Conservation (phyloP, 495 filamentous ascomycete genomes). For the Lepidopterella palustris region DNA sequence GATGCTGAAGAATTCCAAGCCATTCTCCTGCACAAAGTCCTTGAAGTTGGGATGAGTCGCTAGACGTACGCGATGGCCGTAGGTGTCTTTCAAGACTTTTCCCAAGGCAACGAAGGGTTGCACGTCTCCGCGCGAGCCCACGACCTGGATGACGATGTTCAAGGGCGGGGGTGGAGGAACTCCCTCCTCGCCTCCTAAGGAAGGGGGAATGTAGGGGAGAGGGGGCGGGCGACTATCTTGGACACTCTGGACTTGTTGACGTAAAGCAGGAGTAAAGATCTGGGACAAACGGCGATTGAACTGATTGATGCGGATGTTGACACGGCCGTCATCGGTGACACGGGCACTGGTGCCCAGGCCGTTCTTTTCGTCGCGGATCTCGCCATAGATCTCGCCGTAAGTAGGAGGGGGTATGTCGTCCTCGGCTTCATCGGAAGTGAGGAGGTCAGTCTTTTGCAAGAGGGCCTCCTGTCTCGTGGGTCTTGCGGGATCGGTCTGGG, state of each 20-base stretch:
- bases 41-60: constrained; percentile 71
- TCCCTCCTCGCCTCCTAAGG: background rate
- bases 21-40: constrained; percentile 58
- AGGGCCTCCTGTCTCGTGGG: too few species aligned
- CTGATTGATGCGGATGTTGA: background rate
- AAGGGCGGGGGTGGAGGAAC: constrained; percentile 29
- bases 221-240: background rate
- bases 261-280: too few species aligned
- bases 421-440: too few species aligned
- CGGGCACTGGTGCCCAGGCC: too few species aligned
- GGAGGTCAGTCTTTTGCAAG: too few species aligned
- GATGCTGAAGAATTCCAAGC: constrained; percentile 72
- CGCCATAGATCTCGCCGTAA: too few species aligned
- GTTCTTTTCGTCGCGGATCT: too few species aligned
- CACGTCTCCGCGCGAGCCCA: constrained; percentile 70
- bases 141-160: constrained; percentile 74
- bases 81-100: constrained; percentile 51
- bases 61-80: constrained; percentile 67
- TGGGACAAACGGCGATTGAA: background rate
- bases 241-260: background rate
- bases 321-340: background rate
- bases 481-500: too few species aligned
- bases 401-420: too few species aligned
- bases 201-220: background rate
- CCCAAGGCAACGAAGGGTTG: constrained; percentile 70